Conservation (phyloP, 805 yeast genomes). For the Lachancea lanzarotensis region DNA sequence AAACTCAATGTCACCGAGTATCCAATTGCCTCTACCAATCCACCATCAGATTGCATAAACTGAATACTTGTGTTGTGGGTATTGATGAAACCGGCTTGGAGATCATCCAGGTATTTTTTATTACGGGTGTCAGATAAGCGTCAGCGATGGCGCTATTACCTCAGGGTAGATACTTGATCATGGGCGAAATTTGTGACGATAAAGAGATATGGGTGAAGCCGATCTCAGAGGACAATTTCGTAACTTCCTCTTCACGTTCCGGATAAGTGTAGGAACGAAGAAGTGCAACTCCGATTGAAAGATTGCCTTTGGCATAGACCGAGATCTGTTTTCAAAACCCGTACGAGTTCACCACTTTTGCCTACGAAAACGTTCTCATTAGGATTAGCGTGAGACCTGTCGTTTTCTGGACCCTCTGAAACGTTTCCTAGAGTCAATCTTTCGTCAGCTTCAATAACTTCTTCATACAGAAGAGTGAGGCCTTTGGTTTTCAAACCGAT, state of each 20-base stretch:
- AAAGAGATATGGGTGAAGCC: conserved; percentile 68
- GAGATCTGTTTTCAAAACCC: conserved; percentile 47
- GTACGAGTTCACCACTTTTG: conserved; percentile 59
- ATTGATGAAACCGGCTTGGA: conserved; percentile 54
- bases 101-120: conserved; percentile 56
- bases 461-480: conserved; percentile 63
- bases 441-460: conserved; percentile 82
- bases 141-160: conserved; percentile 77
- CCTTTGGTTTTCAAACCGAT: conserved; percentile 74
- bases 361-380: conserved; percentile 42
- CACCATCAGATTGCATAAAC: conserved; percentile 97
- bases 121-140: conserved; percentile 77
- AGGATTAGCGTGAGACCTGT: conserved; percentile 23
- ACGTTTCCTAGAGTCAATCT: conserved; percentile 79
- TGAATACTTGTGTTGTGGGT: conserved; percentile 47
- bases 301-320: conserved; percentile 51
- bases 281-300: conserved; percentile 65
- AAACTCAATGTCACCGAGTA: conserved; percentile 78
- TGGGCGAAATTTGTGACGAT: conserved; percentile 64
- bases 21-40: conserved; percentile 89
- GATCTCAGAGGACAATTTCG: conserved; percentile 49
- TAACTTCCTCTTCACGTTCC: conserved; percentile 57
- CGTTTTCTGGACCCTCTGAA: conserved; percentile 58
- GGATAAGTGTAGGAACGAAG: conserved; percentile 70
- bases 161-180: conserved; percentile 70